Percentiles rank a stretch among this genome's conserved stretches.
phyloP scores from a whole-genome alignment of 2,329 filamentous ascomycete genomes.

The Daldinia eschscholtzii region DNA sequence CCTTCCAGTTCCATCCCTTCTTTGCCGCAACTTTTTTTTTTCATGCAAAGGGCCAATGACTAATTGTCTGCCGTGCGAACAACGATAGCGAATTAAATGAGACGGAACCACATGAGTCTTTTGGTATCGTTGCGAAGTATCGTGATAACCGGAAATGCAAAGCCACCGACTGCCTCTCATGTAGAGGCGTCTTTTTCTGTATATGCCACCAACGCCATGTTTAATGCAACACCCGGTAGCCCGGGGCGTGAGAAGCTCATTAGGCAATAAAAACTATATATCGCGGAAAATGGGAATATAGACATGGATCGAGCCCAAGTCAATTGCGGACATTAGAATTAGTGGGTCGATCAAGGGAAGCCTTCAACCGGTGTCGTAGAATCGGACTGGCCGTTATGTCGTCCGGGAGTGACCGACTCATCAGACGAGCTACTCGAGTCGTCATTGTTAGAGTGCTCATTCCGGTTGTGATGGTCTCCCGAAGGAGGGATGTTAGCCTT shows the following conservation, averaged over 20 bases:
- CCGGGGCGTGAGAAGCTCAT: constrained; percentile 42
- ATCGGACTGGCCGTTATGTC: constrained; percentile 39
- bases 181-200: constrained; percentile 48
- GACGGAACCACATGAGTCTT: constrained; percentile 47
- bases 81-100: constrained; percentile 44
- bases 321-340: constrained; percentile 41
- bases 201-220: constrained; percentile 50
- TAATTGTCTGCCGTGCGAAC: constrained; percentile 34
- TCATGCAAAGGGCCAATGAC: constrained; percentile 37
- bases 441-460: constrained; percentile 55
- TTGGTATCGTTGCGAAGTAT: constrained; percentile 50
- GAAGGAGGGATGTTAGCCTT: constrained; percentile 62
- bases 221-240: constrained; percentile 47
- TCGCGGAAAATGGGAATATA: constrained; percentile 40
- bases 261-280: constrained; percentile 48
- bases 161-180: constrained; percentile 41
- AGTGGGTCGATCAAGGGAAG: constrained; percentile 40
- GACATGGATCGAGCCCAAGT: constrained; percentile 39
- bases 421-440: constrained; percentile 56
- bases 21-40: constrained; percentile 40
- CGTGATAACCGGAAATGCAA: constrained; percentile 47
- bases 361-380: constrained; percentile 27
- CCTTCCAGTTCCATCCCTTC: constrained; percentile 40
- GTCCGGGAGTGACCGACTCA: constrained; percentile 45
- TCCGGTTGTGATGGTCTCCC: constrained; percentile 42